Percentiles rank a stretch among this genome's conserved stretches.
Evolutionary conservation across 2,329 filamentous ascomycete species (phyloP).

Genomic region (Pestalotiopsis sp.): DNA sequence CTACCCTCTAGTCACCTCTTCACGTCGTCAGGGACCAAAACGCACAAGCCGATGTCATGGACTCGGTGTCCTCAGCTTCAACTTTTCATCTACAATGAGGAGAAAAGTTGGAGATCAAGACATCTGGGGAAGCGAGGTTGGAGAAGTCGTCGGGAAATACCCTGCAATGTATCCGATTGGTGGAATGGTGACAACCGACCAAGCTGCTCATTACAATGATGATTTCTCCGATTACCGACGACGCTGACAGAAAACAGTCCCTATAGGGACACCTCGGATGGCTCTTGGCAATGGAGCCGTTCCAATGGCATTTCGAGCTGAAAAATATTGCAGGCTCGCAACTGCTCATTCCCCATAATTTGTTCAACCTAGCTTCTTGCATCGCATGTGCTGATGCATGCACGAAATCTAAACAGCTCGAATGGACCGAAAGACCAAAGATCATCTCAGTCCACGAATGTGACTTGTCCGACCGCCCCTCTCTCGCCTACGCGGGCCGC

Average conservation of each 20-base stretch:
- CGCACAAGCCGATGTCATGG: neutral
- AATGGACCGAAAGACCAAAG: neutral
- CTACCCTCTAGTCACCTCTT: constrained; percentile 8
- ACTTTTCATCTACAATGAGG: neutral
- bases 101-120: constrained; percentile 16
- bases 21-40: neutral
- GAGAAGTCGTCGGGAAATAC: constrained; percentile 13
- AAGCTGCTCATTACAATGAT: constrained; percentile 8
- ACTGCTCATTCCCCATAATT: constrained; percentile 3
- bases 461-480: constrained; percentile 3
- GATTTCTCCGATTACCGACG: constrained; percentile 14
- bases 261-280: neutral
- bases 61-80: neutral
- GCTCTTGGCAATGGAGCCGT: neutral
- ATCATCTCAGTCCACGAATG: neutral
- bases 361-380: neutral
- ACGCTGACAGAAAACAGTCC: neutral
- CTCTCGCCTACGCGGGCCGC: constrained; percentile 9
- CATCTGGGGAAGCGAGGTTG: neutral
- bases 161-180: constrained; percentile 27
- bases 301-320: neutral
- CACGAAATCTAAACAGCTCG: neutral
- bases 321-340: neutral
- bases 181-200: constrained; percentile 23
- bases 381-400: constrained; percentile 6